Conservation (phyloP, 2,329 filamentous ascomycete genomes). For the Penicillium sp. region DNA sequence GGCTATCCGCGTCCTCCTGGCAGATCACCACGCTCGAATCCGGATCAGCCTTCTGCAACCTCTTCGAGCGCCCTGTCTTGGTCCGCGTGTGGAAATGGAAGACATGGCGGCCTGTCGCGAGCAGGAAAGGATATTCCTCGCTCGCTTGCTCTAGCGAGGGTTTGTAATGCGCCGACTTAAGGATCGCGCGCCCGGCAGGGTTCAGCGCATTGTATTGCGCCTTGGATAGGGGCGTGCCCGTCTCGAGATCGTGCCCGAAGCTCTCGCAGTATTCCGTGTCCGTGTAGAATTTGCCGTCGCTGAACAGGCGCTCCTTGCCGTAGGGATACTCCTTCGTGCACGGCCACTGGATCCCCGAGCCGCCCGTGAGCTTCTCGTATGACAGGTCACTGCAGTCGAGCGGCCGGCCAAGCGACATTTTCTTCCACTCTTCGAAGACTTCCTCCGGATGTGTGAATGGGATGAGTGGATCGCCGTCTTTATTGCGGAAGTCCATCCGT, state of each 20-base stretch:
- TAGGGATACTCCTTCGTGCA: slow-evolving; percentile 39
- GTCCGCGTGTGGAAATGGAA: slow-evolving; percentile 46
- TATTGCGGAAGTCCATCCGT: slow-evolving; percentile 43
- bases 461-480: slow-evolving; percentile 37
- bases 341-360: slow-evolving; percentile 46
- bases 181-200: slow-evolving; percentile 41
- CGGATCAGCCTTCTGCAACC: slow-evolving; percentile 35
- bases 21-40: slow-evolving; percentile 39
- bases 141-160: slow-evolving; percentile 35
- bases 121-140: slow-evolving; percentile 38
- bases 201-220: slow-evolving; percentile 36
- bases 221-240: slow-evolving; percentile 38
- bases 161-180: slow-evolving; percentile 41
- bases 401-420: slow-evolving; percentile 38
- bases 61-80: slow-evolving; percentile 39
- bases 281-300: slow-evolving; percentile 42
- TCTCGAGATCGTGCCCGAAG: slow-evolving; percentile 46
- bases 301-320: slow-evolving; percentile 42
- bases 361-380: slow-evolving; percentile 42
- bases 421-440: slow-evolving; percentile 45
- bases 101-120: slow-evolving; percentile 41
- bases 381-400: slow-evolving; percentile 41
- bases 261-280: slow-evolving; percentile 43
- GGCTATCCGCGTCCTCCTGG: slow-evolving; percentile 31
- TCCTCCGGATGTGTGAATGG: slow-evolving; percentile 38